Conservation (phyloP, 2,329 filamentous ascomycete genomes). For the Aspergillus pseudoglaucus region DNA sequence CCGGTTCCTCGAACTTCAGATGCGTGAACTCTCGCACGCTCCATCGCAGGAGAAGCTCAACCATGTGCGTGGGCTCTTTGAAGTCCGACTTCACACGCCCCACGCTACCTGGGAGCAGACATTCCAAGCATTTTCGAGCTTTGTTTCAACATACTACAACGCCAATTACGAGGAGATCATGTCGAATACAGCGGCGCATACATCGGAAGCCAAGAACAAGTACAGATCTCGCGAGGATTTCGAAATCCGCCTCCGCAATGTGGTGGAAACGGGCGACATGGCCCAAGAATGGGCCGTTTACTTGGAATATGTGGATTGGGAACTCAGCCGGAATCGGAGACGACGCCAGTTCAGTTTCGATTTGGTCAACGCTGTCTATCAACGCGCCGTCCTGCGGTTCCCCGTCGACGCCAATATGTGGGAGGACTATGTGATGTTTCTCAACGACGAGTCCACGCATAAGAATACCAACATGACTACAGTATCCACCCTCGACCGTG, state of each 20-base stretch:
- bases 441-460: constrained; percentile 50
- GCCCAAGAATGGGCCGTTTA: constrained; percentile 49
- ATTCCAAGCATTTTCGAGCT: constrained; percentile 53
- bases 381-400: constrained; percentile 68
- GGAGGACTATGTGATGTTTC: constrained; percentile 75
- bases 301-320: constrained; percentile 76
- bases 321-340: constrained; percentile 58
- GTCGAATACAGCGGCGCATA: constrained; percentile 47
- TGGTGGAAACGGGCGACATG: constrained; percentile 46
- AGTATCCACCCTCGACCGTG: constrained; percentile 69
- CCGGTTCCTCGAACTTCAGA: constrained; percentile 50
- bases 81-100: constrained; percentile 50
- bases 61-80: constrained; percentile 46
- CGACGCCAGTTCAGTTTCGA: constrained; percentile 49
- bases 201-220: constrained; percentile 48
- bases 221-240: constrained; percentile 48
- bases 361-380: constrained; percentile 60
- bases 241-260: constrained; percentile 49
- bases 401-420: constrained; percentile 69
- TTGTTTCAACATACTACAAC: constrained; percentile 52
- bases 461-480: constrained; percentile 43
- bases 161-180: constrained; percentile 53
- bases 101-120: constrained; percentile 56
- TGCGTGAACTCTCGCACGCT: constrained; percentile 46
- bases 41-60: constrained; percentile 45